Evolutionary conservation across 768 basidiomycete genomes (phyloP), one percentile per base, ranked within the genome.

Genomic region (Zangia roseola): DNA sequence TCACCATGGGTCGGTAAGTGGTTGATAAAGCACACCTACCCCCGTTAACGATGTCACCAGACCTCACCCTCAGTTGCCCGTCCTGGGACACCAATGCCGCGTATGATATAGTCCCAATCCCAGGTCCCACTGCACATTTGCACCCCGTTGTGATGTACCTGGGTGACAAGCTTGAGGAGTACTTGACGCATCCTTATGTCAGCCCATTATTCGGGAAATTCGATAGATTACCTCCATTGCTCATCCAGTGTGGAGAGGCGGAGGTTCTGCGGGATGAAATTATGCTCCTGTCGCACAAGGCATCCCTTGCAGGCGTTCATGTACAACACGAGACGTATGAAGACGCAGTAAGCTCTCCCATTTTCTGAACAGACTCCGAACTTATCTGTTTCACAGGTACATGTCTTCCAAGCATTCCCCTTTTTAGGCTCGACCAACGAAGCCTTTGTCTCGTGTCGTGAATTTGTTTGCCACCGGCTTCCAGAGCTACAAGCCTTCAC

Each of bases 181-280:
- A 91, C 64, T 73, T 97, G 39, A 97, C 94, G 0, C 94, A 99
- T 66, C 95, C 95, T 10, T 99, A 99, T 59, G 95, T 88, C 10
- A 94, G 91, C 50, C 95, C 92, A 1, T 73, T 99, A 14, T 99
- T 99, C 58, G 95, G 97, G 17, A 82, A 93, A 63, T 86, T 94
- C 52, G 71, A 74, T 10, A 88, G 87, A 8, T 72, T 99, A 16
- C 95, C 95, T 10, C 95, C 95, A 0, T 64, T 98, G 61, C 77
- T 98, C 10, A 86, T 97, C 35, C 93, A 95, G 64, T 85, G 84
- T 2, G 95, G 95, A 16, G 95, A 97, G 53, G 87, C 91, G 1
- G 95, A 99, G 64, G 92, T 97, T 0, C 75, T 99, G n/a, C 76
- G 93, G 23, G 95, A 99, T 60, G 95, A 98, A 65, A 86, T 91